A percentile compares a stretch with the other conserved stretches of the same genome.
phyloP scores from a whole-genome alignment of 83 land plant species.

The Larix sibirica region DNA sequence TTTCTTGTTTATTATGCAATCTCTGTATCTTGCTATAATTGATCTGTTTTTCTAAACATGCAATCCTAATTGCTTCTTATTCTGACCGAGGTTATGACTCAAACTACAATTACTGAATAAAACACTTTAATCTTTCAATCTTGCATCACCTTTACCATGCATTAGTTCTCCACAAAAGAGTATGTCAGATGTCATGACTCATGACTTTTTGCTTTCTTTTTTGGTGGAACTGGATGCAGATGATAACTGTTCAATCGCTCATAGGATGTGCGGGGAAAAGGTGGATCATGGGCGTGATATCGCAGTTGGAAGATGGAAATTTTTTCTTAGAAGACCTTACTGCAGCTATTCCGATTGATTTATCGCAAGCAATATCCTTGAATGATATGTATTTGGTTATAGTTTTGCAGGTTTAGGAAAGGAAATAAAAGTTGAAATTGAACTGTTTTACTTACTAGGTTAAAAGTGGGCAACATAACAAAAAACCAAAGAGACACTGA shows the following conservation, averaged over 20 bases:
- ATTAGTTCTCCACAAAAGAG: neutral
- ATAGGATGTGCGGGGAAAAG: slow-evolving; percentile 79
- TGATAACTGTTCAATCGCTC: slow-evolving; percentile 85
- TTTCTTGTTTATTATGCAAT: neutral
- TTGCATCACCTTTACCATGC: neutral
- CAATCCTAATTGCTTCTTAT: too few species aligned
- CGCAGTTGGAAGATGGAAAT: slow-evolving; percentile 94
- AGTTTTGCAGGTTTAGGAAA: neutral
- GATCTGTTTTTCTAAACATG: neutral
- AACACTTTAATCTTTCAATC: neutral
- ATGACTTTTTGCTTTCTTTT: neutral
- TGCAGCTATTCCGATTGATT: slow-evolving; percentile 80
- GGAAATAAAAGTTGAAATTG: neutral
- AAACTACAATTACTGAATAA: neutral
- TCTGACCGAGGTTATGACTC: neutral
- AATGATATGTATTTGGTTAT: neutral
- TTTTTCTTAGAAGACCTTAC: slow-evolving; percentile 94
- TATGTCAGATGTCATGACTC: slow-evolving; percentile 2
- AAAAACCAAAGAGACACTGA: too few species aligned
- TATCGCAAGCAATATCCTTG: slow-evolving; percentile 95
- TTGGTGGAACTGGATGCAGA: slow-evolving; percentile 38
- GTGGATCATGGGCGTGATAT: slow-evolving; percentile 98
- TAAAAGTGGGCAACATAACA: too few species aligned
- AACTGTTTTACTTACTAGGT: neutral
- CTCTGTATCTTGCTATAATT: neutral